These are phyloP conservation scores for Eucalyptus pauciflora DNA, from an alignment of 345 rosid genomes.

Conservation along the genomic window DNA sequence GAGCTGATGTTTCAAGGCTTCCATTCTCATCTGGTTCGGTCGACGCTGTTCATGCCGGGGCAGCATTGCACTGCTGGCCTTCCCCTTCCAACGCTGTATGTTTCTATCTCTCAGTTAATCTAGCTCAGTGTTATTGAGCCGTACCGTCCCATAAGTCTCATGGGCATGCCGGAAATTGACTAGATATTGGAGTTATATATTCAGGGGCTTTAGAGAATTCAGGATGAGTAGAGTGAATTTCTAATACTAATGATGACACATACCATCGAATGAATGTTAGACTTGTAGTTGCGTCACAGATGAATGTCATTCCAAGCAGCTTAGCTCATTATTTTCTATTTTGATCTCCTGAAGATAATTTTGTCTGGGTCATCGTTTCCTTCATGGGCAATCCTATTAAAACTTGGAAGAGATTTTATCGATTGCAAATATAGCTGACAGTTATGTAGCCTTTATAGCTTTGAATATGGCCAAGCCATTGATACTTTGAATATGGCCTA, in stretches of 20 bases:
- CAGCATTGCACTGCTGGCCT: conserved; percentile 95
- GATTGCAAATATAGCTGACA: background rate
- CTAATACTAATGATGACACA: background rate
- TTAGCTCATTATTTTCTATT: background rate
- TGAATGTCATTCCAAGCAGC: background rate
- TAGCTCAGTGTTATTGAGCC: background rate
- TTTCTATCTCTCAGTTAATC: background rate
- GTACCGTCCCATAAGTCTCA: background rate
- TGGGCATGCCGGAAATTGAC: background rate
- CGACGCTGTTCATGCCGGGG: conserved; percentile 94
- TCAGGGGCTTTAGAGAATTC: background rate
- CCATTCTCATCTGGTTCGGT: conserved; percentile 72
- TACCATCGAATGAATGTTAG: background rate
- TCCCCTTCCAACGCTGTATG: conserved; percentile 85
- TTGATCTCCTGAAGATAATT: background rate
- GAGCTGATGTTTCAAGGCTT: conserved; percentile 89
- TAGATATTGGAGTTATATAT: background rate
- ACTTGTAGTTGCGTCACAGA: background rate
- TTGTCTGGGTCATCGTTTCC: background rate
- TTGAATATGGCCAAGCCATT: background rate
- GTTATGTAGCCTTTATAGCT: background rate
- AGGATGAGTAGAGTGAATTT: background rate
- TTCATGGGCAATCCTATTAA: background rate
- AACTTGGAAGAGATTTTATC: background rate
- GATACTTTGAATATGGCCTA: background rate